A percentile compares a stretch with the other conserved stretches of the same genome.
phyloP scores from a whole-genome alignment of 1,139 yeast species.

The Taphrina betulina region DNA sequence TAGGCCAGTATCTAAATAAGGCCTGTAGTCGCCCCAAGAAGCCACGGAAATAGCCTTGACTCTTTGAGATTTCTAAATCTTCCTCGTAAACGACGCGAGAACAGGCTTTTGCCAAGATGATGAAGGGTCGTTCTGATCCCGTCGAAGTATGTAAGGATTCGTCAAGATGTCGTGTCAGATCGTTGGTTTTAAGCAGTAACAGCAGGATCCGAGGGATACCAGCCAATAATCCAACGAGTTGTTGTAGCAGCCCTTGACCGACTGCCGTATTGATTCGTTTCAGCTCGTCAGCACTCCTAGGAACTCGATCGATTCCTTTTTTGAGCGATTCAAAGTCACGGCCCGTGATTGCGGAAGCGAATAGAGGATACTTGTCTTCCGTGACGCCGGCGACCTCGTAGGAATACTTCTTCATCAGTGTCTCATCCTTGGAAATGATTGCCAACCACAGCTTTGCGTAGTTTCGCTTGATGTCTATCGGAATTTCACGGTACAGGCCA shows the following conservation, averaged over 20 bases:
- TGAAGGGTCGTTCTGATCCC: constrained; percentile 83
- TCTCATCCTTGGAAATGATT: constrained; percentile 66
- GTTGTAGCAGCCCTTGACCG: constrained; percentile 63
- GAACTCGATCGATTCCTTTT: constrained; percentile 44
- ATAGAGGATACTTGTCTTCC: constrained; percentile 71
- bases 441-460: constrained; percentile 95
- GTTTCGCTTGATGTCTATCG: constrained; percentile 70
- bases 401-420: constrained; percentile 69
- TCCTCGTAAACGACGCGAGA: constrained; percentile 76
- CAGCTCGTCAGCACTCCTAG: constrained; percentile 59
- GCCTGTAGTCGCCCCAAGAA: constrained; percentile 9
- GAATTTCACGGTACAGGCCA: constrained; percentile 85
- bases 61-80: constrained; percentile 34
- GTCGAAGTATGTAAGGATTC: constrained; percentile 77
- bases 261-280: constrained; percentile 64
- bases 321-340: constrained; percentile 63
- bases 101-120: constrained; percentile 88
- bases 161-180: constrained; percentile 82
- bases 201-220: constrained; percentile 81
- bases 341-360: constrained; percentile 94
- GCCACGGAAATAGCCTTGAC: constrained; percentile 5
- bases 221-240: constrained; percentile 75
- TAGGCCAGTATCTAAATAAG: constrained; percentile 23
- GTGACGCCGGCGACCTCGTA: constrained; percentile 74
- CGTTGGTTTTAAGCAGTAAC: constrained; percentile 87